Evolutionary conservation across 1,284 basidiomycete species (phyloP), one percentile per base, ranked within the genome.

Genomic region (Cryptococcus neoformans): DNA sequence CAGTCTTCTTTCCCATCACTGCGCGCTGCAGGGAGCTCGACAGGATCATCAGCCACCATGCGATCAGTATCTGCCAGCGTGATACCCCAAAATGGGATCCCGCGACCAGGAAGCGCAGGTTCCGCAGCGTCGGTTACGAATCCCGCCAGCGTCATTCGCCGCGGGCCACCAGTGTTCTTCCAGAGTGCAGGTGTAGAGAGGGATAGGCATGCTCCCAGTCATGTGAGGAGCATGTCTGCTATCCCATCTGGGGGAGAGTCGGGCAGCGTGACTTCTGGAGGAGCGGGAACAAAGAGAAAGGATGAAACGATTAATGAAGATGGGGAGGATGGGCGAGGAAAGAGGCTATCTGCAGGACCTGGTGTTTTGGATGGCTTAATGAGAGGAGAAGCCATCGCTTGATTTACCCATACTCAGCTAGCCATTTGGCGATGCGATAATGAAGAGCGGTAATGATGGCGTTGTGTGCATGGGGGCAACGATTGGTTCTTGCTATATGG

Each of bases 141-240:
- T 58, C 64, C 68, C 4, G 65, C 68, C 11, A 49, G 55, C 14
- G 47, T 62, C 1, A 61, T 72, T 40, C 57, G 71, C 48, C 59
- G 69, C 12, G 70, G 70, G 9, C 66, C 63, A 10, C 67, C 71
- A 1, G 64, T 69, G 7, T 73, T 74, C 58, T 75, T 75, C 62
- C 62, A 66, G 42, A 72, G 69, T 16, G 45, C 58, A 8, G 56
- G 50, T 10, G 53, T 52, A 17, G 49, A 53, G 12, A 45, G 36
- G 12, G 51, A 46, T 4, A 46, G 57, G 37, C 63, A 64, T 16
- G 44, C 12, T 11, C 28, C 28, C 28, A 4, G 28, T 4, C 28
- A 28, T 28, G 28, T 28, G 28, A 50, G 64, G 39, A 57, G 56
- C 6, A 45, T 48, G 16, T 51, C 55, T 8, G 40, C 51, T 21